Conservation (phyloP, 345 rosid genomes). For the Citrus mangshanensis region DNA sequence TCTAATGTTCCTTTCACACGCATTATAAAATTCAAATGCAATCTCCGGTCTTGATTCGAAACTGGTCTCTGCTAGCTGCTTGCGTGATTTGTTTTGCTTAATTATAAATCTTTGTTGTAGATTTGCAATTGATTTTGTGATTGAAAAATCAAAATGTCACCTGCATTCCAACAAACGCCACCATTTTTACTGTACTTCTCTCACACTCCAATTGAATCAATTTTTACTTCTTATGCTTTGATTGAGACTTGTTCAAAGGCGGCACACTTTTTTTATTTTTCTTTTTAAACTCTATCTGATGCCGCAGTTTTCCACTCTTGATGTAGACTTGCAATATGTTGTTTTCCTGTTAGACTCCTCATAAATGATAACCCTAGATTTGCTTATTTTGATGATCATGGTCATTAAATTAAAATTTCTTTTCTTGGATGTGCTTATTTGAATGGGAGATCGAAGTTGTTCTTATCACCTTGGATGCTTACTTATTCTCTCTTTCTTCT, state of each 20-base stretch:
- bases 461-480: neutral
- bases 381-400: neutral
- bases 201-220: neutral
- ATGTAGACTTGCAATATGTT: neutral
- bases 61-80: neutral
- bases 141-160: conserved; percentile 15
- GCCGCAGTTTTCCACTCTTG: neutral
- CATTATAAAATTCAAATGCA: conserved; percentile 16
- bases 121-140: conserved; percentile 2
- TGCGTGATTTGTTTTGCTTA: neutral
- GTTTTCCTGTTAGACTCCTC: neutral
- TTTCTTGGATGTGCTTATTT: neutral
- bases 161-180: conserved; percentile 3
- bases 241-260: conserved; percentile 19
- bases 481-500: neutral
- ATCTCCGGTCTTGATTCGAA: conserved; percentile 9
- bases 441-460: neutral
- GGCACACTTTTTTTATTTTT: neutral
- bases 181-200: neutral
- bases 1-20: neutral
- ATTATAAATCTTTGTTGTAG: neutral
- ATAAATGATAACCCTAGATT: neutral
- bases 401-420: neutral
- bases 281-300: neutral
- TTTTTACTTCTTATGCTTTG: neutral